phyloP scores from a whole-genome alignment of 768 basidiomycete genomes.

The Kwoniella heveanensis region DNA sequence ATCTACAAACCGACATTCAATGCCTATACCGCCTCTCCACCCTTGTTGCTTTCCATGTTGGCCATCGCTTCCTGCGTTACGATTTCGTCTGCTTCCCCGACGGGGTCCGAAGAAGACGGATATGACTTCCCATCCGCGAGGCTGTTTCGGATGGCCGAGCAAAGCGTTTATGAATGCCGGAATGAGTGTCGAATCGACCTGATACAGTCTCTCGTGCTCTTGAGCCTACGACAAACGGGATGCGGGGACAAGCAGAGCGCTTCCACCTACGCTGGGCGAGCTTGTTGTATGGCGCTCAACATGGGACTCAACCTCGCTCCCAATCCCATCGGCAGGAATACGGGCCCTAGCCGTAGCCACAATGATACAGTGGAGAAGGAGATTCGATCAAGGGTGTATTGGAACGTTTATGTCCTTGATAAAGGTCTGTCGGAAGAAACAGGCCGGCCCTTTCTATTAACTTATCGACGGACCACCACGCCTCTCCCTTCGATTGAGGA shows the following conservation, averaged over 20 bases:
- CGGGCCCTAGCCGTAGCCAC: background rate
- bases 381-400: conserved; percentile 41
- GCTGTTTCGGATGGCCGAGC: conserved; percentile 34
- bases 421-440: conserved; percentile 48
- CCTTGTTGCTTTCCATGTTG: conserved; percentile 41
- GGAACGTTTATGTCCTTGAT: conserved; percentile 45
- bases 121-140: conserved; percentile 20
- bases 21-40: conserved; percentile 27
- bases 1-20: conserved; percentile 49
- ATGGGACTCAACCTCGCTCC: conserved; percentile 40
- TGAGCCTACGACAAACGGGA: conserved; percentile 47
- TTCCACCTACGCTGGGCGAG: conserved; percentile 35
- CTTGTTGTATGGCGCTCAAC: conserved; percentile 39
- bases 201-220: conserved; percentile 38
- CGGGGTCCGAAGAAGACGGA: background rate
- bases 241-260: conserved; percentile 43
- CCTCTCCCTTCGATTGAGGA: conserved; percentile 38
- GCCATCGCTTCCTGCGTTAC: conserved; percentile 41
- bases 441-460: conserved; percentile 44
- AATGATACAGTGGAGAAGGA: conserved; percentile 15
- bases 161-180: conserved; percentile 19
- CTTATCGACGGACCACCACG: conserved; percentile 29
- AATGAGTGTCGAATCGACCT: conserved; percentile 30
- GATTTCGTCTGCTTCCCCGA: background rate
- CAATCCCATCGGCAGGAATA: background rate